Evolutionary conservation across 2,329 filamentous ascomycete genomes (phyloP), one percentile per base, ranked within the genome.

Genomic region (Xylaria sp.): DNA sequence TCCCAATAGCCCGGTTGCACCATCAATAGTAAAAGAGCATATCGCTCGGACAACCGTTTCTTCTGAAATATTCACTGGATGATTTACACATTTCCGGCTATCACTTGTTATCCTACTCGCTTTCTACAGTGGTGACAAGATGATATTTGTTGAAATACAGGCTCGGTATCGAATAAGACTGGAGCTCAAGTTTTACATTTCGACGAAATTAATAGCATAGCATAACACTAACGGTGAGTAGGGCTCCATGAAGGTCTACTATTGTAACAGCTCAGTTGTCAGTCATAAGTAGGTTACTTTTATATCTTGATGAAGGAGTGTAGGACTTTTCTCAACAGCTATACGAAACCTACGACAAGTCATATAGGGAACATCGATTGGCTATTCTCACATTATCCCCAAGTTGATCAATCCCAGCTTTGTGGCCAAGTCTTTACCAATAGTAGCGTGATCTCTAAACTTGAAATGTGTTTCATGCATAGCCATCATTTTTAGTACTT

Each of bases 1-100:
- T 60, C 25, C 57, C 57, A 60, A 44, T 7, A 18, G 6, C 13
- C 39, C 56, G 56, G 56, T 28, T 46, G 18, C 23, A 44, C n/a
- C 12, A 4, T 23, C 34, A 39, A 56, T 56, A 56, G 15, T n/a
- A 23, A 20, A 44, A 25, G 34, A 41, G 15, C 37, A 7, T 46
- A 46, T 25, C 3, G 37, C 55, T 5, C 9, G n/a, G 55, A 25
- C n/a, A 44, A 15, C 13, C 10, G 7, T 44, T 46, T 44, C 56
- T 18, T n/a, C 6, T 46, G 23, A 28, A 31, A 58, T 25, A 20
- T 18, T 58, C 23, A 18, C 37, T 28, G 3, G 37, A 20, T 3
- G 13, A 56, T 25, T 28, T 28, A 28, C 28, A 34, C 34, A 18
- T 13, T 56, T 4, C 12, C 8, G 9, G n/a, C 9, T 55, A 37